A percentile compares a stretch with the other conserved stretches of the same genome.
phyloP scores from a whole-genome alignment of 306 rosid species.

The Astragalus membranaceus region DNA sequence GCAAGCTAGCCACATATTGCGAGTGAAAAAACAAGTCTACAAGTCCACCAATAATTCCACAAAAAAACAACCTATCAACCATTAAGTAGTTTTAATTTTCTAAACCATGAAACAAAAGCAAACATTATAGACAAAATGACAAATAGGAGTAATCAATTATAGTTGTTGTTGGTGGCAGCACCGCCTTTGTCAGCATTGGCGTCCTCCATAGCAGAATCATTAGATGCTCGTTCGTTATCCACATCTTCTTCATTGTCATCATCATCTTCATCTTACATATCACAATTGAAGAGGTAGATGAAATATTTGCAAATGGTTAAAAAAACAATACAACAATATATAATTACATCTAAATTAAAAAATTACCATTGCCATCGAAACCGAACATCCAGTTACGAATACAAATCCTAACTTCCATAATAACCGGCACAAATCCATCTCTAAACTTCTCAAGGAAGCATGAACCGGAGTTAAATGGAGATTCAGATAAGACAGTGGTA shows the following conservation, averaged over 20 bases:
- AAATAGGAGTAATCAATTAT: background rate
- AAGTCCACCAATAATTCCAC: background rate
- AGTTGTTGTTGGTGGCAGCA: no score
- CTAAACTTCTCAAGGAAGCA: background rate
- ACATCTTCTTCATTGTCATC: background rate
- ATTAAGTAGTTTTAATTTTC: background rate
- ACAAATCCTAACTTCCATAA: background rate
- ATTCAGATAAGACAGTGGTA: background rate
- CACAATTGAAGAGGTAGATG: background rate
- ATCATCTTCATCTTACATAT: background rate
- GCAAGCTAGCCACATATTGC: no score
- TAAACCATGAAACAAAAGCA: background rate
- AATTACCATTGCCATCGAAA: background rate
- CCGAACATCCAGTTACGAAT: background rate
- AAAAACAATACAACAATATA: background rate
- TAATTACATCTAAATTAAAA: background rate
- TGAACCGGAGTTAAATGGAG: background rate
- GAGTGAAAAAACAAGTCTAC: background rate
- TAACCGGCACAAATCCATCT: background rate
- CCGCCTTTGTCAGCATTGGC: no score
- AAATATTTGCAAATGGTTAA: background rate
- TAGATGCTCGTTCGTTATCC: background rate
- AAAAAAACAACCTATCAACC: background rate
- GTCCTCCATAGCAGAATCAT: background rate
- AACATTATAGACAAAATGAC: background rate